Evolutionary conservation across 2,329 filamentous ascomycete species (phyloP).

Genomic region (Scolecobasidium constrictum): DNA sequence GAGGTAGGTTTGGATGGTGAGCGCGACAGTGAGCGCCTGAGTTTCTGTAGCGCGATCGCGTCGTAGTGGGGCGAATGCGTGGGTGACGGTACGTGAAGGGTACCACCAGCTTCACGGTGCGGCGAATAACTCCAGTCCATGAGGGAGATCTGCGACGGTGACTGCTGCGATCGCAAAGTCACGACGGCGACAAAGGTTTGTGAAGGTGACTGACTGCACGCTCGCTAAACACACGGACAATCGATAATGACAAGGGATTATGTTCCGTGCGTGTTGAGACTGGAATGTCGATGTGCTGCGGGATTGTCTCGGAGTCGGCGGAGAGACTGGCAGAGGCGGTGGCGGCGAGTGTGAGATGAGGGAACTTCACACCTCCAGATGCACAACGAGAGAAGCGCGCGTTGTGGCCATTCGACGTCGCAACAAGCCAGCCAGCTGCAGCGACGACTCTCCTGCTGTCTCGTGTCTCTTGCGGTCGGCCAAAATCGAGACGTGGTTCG

Average conservation of each 20-base stretch:
- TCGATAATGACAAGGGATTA: too few relatives aligned
- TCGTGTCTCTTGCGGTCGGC: too few relatives aligned
- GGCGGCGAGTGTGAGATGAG: not conserved
- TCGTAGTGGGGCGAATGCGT: constrained; percentile 61
- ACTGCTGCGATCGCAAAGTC: not conserved
- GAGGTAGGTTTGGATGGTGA: constrained; percentile 75
- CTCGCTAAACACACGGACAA: too few relatives aligned
- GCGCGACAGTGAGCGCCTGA: constrained; percentile 78
- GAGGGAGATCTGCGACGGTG: not conserved
- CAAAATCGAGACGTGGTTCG: too few relatives aligned
- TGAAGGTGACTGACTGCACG: too few relatives aligned
- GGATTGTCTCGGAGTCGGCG: too few relatives aligned
- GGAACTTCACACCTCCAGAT: not conserved
- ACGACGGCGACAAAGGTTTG: too few relatives aligned
- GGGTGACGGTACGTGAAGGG: constrained; percentile 77
- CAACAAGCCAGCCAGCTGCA: not conserved
- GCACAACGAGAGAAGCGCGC: not conserved
- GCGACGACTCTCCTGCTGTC: too few relatives aligned
- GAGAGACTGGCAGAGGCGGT: not conserved
- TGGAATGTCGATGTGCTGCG: too few relatives aligned
- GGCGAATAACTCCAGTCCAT: constrained; percentile 23
- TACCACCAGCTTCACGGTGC: constrained; percentile 51
- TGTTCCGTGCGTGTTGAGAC: too few relatives aligned
- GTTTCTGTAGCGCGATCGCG: constrained; percentile 68
- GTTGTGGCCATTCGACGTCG: not conserved